Percentiles rank a stretch among this genome's conserved stretches.
phyloP scores from a whole-genome alignment of 495 filamentous ascomycete genomes.

The Aspergillus coremiiformis region DNA sequence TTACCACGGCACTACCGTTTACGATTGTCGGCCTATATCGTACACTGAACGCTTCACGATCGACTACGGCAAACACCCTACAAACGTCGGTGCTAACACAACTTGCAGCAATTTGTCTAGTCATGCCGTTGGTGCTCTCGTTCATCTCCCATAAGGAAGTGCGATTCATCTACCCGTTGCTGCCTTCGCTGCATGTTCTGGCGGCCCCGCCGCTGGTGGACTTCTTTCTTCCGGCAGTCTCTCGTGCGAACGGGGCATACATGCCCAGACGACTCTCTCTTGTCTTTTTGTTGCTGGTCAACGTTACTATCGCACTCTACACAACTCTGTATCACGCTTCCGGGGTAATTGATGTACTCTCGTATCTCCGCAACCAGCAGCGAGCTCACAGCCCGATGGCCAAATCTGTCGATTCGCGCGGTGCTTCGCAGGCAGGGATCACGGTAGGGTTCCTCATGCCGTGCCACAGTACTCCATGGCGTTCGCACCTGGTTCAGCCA shows the following conservation, averaged over 20 bases:
- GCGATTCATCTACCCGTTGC: constrained; percentile 89
- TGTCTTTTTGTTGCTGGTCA: constrained; percentile 52
- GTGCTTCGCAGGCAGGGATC: constrained; percentile 24
- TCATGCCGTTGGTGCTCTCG: constrained; percentile 59
- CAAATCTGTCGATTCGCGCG: constrained; percentile 1
- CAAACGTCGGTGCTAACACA: constrained; percentile 43
- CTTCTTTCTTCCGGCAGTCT: constrained; percentile 52
- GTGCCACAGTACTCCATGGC: constrained; percentile 97
- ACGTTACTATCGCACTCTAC: constrained; percentile 66
- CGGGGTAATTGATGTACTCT: constrained; percentile 62
- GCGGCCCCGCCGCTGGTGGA: constrained; percentile 57
- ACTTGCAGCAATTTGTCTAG: constrained; percentile 52
- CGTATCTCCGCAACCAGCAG: constrained; percentile 67
- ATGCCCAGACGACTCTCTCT: constrained; percentile 48
- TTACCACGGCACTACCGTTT: constrained; percentile 78
- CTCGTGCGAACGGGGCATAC: constrained; percentile 17
- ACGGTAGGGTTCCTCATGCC: constrained; percentile 92
- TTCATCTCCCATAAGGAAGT: constrained; percentile 93
- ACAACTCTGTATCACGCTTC: constrained; percentile 69
- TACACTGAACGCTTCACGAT: constrained; percentile 28
- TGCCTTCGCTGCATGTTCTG: constrained; percentile 78
- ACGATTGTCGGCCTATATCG: constrained; percentile 57
- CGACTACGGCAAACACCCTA: constrained; percentile 18
- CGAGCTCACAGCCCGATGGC: constrained; percentile 38
- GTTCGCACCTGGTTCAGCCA: constrained; percentile 71